These are phyloP conservation scores for Cyberlindnera maclurae DNA, from an alignment of 805 yeast species.

Conservation along the genomic window DNA sequence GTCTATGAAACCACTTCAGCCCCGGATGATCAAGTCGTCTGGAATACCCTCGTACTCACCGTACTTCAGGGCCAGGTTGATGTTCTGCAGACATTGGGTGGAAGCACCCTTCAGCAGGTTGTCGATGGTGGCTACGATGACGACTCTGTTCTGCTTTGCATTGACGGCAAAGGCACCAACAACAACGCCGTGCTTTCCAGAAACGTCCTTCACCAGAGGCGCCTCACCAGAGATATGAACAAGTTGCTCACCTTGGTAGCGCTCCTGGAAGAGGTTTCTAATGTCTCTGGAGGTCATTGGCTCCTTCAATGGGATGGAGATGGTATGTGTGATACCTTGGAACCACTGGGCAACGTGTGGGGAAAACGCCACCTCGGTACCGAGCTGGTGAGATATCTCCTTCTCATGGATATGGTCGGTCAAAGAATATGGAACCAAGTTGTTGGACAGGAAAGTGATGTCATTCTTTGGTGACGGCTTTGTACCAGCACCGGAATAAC, in stretches of 20 bases:
- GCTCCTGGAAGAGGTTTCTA: conserved; percentile 78
- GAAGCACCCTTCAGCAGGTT: conserved; percentile 97
- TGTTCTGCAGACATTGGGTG: conserved; percentile 95
- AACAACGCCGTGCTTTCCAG: conserved; percentile 91
- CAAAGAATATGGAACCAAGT: conserved; percentile 88
- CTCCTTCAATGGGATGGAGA: conserved; percentile 77
- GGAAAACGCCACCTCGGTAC: conserved; percentile 74
- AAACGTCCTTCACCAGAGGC: conserved; percentile 84
- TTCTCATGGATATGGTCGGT: conserved; percentile 97
- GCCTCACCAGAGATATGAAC: conserved; percentile 85
- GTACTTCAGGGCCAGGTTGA: conserved; percentile 82
- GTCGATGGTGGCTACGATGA: conserved; percentile 91
- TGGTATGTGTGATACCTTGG: conserved; percentile 94
- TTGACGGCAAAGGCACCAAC: conserved; percentile 96
- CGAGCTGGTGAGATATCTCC: conserved; percentile 80
- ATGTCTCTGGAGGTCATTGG: conserved; percentile 72
- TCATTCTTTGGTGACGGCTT: conserved; percentile 97
- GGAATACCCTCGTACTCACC: conserved; percentile 97
- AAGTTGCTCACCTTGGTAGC: conserved; percentile 81
- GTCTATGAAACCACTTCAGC: no score
- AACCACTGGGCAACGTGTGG: conserved; percentile 99
- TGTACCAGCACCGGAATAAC: conserved; percentile 99
- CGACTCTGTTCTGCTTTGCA: conserved; percentile 82
- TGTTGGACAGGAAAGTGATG: conserved; percentile 61
- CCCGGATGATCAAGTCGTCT: conserved; percentile 39